Evolutionary conservation across 352 stramenopile genomes (phyloP).

Genomic region (Globisporangium lucens): DNA sequence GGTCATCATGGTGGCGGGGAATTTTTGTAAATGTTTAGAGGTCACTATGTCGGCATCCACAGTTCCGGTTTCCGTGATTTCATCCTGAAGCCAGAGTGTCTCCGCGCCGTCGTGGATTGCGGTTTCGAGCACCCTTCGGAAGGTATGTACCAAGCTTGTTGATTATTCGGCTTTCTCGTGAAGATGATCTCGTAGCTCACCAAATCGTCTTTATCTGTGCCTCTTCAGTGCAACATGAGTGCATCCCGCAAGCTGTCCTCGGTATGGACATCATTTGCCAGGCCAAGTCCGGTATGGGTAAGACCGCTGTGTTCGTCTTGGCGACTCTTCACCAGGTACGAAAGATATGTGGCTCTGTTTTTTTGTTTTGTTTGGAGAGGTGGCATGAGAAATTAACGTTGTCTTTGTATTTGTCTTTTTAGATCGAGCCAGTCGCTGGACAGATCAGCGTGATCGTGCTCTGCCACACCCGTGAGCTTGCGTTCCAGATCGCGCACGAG

Average conservation of each 20-base stretch:
- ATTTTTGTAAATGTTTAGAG: slow-evolving; percentile 64
- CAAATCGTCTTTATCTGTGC: slow-evolving; percentile 11
- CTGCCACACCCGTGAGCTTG: slow-evolving; percentile 99
- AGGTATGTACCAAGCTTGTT: slow-evolving; percentile 54
- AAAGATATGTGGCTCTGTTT: neutral
- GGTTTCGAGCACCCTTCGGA: slow-evolving; percentile 99
- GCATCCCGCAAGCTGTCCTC: slow-evolving; percentile 99
- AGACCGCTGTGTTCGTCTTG: slow-evolving; percentile 99
- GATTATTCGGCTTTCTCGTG: neutral
- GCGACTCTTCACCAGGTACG: slow-evolving; percentile 98
- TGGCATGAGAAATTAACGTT: neutral
- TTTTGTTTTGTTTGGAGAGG: neutral
- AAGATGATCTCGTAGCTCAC: slow-evolving; percentile 14
- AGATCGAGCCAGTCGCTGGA: slow-evolving; percentile 87
- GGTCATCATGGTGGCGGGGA: slow-evolving; percentile 13
- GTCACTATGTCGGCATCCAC: slow-evolving; percentile 99
- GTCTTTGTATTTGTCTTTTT: slow-evolving; percentile 6
- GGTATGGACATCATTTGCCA: slow-evolving; percentile 99
- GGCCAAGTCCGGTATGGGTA: slow-evolving; percentile 99
- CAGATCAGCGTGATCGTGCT: slow-evolving; percentile 98
- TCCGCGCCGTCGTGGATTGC: slow-evolving; percentile 98
- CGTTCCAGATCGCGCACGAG: slow-evolving; percentile 99
- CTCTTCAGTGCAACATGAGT: slow-evolving; percentile 95
- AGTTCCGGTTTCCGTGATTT: slow-evolving; percentile 99
- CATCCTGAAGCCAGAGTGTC: slow-evolving; percentile 98